Evolutionary conservation across 441 rosid genomes (phyloP).

Genomic region (Syzygium syzygioides): DNA sequence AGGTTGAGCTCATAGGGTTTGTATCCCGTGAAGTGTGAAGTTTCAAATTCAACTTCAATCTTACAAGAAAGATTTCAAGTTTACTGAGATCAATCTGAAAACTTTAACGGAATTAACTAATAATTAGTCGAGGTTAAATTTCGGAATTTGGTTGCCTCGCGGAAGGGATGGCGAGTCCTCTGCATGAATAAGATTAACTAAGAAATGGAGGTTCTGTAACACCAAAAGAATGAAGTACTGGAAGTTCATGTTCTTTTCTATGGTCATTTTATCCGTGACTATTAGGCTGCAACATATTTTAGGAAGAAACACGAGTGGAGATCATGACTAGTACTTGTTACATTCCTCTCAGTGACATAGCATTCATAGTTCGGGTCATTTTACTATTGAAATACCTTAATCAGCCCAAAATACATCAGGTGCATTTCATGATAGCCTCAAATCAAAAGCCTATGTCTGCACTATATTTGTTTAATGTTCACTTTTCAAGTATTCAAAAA

Average conservation of each 20-base stretch:
- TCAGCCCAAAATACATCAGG: not conserved
- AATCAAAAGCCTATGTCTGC: not conserved
- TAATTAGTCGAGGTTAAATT: not conserved
- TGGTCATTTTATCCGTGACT: not conserved
- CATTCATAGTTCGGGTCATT: not conserved
- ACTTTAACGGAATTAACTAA: not conserved
- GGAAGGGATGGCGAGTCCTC: not conserved
- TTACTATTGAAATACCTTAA: no score
- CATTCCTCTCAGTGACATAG: not conserved
- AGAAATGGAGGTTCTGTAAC: not conserved
- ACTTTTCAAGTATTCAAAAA: not conserved
- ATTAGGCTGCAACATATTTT: not conserved
- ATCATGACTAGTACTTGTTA: not conserved
- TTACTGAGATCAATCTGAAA: not conserved
- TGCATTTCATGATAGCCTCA: not conserved
- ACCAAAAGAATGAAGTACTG: accelerated
- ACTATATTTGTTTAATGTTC: not conserved
- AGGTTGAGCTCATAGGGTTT: not conserved
- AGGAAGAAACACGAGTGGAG: not conserved
- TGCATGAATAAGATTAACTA: not conserved
- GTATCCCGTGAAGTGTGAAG: not conserved
- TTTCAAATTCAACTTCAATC: not conserved
- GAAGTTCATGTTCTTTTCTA: not conserved
- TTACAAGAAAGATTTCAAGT: not conserved
- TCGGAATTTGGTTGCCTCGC: not conserved